Percentiles rank a stretch among this genome's conserved stretches.
Conservation (phyloP, 2,329 filamentous ascomycete genomes). For the Colletotrichum siamense region DNA sequence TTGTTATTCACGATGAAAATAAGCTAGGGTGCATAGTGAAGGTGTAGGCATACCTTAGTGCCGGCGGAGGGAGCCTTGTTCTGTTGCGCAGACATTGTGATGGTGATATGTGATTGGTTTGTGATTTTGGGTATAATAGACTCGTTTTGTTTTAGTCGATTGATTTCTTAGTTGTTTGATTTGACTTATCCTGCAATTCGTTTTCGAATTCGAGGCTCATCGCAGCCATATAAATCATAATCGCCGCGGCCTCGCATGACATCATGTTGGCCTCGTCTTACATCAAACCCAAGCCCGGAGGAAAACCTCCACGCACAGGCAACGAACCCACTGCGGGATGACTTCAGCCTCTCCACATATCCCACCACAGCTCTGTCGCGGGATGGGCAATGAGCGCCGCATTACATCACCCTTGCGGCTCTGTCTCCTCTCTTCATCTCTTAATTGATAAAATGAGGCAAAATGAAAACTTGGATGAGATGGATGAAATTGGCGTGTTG, state of each 20-base stretch:
- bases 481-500: background rate
- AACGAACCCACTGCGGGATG: slow-evolving; percentile 12
- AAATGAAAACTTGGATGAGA: background rate
- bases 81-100: background rate
- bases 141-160: background rate
- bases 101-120: background rate
- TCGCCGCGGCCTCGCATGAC: background rate
- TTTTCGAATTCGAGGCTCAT: background rate
- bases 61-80: slow-evolving; percentile 14
- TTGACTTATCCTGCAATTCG: background rate
- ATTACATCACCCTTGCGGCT: slow-evolving; percentile 6
- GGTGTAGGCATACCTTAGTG: slow-evolving; percentile 1
- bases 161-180: background rate
- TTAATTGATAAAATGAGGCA: background rate
- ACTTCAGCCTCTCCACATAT: slow-evolving; percentile 20
- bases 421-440: background rate
- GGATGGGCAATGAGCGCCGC: background rate
- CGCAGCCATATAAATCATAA: background rate
- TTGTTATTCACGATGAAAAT: background rate
- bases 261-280: slow-evolving; percentile 15
- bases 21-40: background rate
- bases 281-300: slow-evolving; percentile 5
- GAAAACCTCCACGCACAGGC: background rate
- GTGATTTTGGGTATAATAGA: background rate
- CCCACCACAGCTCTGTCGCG: background rate